Base-by-base conservation (phyloP, 1,139 yeast genomes). In the Hemisphaericaspora subhashii region DNA sequence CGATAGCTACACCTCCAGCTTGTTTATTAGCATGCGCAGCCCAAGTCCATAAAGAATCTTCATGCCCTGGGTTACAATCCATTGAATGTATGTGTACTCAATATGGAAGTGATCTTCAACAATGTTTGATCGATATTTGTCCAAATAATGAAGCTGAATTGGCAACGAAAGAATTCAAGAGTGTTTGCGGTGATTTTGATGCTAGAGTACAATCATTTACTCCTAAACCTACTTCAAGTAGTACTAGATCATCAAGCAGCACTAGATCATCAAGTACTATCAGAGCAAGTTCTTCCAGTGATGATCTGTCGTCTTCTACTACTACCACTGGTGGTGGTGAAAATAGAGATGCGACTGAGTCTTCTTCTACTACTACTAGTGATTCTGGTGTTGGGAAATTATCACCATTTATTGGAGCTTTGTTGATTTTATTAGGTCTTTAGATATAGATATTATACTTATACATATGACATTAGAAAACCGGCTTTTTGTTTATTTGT, bases 11-110 rank as follows among this genome's bases (percentile, higher is more conserved):
- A 41, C 92, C 96, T 38, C 94, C 94, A 47, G 95, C 96, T 31
- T 88, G 96, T 72, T 70, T 88, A 51, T 73, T 88, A 60, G 95
- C 95, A 35, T 88, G 96, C 76, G 92, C 85, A 43, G 74, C 86
- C 40, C 74, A 79, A 55, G 89, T 84, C 39, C 72, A 78, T 51
- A 77, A 74, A 58, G 69, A 77, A 33, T 64, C 79, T 36, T 54
- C 68, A 35, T 82, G 90, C 62, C 52, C 66, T 42, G 70, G 81
- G 41, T 67, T 86, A 60, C 76, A 75, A 58, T 80, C 82, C 58
- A 69, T 85, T 48, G 52, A 63, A 38, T 86, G 95, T 71, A 66
- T 85, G 52, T 83, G 92, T 64, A 63, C 74, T 32, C 65, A 66
- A 40, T 77, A 81, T 51, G 64, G 72, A 45, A 45, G 62, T 42